A percentile compares a stretch with the other conserved stretches of the same genome.
Conservation (phyloP, 208 protist species). For the Leptomonas pyrrhocoris region DNA sequence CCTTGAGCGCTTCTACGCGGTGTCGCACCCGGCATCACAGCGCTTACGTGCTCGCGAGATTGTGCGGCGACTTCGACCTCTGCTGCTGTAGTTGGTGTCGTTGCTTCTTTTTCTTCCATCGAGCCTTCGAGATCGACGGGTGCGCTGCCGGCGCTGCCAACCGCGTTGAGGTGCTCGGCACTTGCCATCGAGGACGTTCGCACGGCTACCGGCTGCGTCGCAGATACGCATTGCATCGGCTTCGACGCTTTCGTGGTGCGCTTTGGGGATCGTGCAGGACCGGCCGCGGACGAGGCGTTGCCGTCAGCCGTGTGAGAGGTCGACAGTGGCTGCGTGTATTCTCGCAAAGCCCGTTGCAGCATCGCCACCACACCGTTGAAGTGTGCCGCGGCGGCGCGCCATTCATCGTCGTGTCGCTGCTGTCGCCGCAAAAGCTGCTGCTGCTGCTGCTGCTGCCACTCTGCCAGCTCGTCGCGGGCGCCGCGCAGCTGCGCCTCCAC, state of each 20-base stretch:
- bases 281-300: not conserved
- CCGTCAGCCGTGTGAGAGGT: too few relatives aligned
- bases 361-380: not conserved
- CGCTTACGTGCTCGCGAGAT: not conserved
- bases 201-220: too few relatives aligned
- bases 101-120: not conserved
- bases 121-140: not conserved
- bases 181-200: too few relatives aligned
- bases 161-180: too few relatives aligned
- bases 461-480: not conserved
- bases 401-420: not conserved
- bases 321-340: constrained; percentile 4
- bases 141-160: too few relatives aligned
- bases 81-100: not conserved
- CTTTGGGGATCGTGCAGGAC: not conserved
- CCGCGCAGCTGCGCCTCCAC: constrained; percentile 18
- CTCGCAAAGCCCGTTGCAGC: constrained; percentile 8
- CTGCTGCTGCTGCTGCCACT: constrained; percentile 22
- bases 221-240: not conserved
- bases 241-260: not conserved
- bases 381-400: not conserved
- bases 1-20: not conserved
- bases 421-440: constrained; percentile 1
- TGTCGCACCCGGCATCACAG: not conserved
- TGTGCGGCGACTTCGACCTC: not conserved